phyloP scores from a whole-genome alignment of 352 stramenopile genomes.

The Albugo candida region DNA sequence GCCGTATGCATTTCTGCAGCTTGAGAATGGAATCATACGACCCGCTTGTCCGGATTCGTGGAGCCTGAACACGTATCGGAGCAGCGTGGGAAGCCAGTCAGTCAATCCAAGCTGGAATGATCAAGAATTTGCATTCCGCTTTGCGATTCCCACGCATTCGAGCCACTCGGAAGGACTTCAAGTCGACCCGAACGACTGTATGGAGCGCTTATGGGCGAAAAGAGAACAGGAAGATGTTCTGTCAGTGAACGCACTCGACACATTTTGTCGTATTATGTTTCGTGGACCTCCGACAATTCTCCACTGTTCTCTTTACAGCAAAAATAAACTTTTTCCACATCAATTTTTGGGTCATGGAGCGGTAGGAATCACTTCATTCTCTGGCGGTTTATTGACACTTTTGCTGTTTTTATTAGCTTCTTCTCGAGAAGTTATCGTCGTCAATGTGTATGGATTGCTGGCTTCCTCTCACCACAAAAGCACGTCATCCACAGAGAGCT shows the following conservation, averaged over 20 bases:
- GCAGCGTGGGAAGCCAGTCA: slow-evolving; percentile 23
- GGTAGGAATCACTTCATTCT: no score
- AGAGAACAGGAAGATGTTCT: not conserved
- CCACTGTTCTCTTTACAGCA: no score
- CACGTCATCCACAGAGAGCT: not conserved
- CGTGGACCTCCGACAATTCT: no score
- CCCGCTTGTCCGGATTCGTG: slow-evolving; percentile 33
- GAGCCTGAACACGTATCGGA: slow-evolving; percentile 58
- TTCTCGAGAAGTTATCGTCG: no score
- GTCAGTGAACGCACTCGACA: not conserved
- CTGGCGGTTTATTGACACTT: no score
- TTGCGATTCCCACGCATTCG: slow-evolving; percentile 52
- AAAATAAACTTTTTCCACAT: no score
- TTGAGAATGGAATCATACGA: slow-evolving; percentile 17
- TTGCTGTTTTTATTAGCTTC: no score
- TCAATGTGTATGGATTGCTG: not conserved
- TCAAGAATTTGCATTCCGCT: slow-evolving; percentile 38
- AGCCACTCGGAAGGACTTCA: not conserved
- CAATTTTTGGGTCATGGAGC: no score
- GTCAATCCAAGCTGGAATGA: slow-evolving; percentile 51
- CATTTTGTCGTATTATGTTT: not conserved
- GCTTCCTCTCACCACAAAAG: not conserved
- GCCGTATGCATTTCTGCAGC: slow-evolving; percentile 52
- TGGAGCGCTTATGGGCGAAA: not conserved
- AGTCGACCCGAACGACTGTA: not conserved